Conservation (phyloP, 2,329 filamentous ascomycete species). For the Ciborinia camelliae region DNA sequence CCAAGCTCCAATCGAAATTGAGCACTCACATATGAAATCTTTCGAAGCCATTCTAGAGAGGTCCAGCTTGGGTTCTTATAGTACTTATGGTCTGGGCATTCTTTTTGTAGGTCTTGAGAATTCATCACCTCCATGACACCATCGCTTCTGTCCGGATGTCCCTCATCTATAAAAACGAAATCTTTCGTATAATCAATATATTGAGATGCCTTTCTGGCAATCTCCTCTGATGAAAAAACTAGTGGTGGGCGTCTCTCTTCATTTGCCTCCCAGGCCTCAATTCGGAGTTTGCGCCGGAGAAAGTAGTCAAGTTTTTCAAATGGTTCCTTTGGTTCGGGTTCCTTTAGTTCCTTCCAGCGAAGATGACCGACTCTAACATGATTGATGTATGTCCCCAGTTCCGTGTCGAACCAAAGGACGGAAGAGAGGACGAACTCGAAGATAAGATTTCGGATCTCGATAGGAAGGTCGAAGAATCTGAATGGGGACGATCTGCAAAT, state of each 20-base stretch:
- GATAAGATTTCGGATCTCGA: not conserved
- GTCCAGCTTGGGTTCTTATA: not conserved
- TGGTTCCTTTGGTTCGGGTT: no score
- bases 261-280: not conserved
- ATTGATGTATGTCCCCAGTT: not conserved
- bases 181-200: not conserved
- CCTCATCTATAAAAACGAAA: not conserved
- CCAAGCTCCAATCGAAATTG: not conserved
- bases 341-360: no score
- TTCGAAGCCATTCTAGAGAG: not conserved
- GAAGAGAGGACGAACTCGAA: not conserved
- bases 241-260: fast-evolving
- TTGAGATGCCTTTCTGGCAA: not conserved
- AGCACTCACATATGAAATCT: fast-evolving
- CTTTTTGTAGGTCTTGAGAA: no score
- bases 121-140: not conserved
- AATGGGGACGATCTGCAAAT: not conserved
- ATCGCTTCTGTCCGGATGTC: not conserved
- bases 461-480: not conserved
- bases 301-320: no score
- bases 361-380: not conserved
- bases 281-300: no score
- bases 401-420: not conserved
- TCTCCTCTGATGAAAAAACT: not conserved
- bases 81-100: no score